Percentiles rank a stretch among this genome's conserved stretches.
These are phyloP conservation scores for Chloris gayana DNA, from an alignment of 176 grass and related monocot genomes.

Conservation along the genomic window DNA sequence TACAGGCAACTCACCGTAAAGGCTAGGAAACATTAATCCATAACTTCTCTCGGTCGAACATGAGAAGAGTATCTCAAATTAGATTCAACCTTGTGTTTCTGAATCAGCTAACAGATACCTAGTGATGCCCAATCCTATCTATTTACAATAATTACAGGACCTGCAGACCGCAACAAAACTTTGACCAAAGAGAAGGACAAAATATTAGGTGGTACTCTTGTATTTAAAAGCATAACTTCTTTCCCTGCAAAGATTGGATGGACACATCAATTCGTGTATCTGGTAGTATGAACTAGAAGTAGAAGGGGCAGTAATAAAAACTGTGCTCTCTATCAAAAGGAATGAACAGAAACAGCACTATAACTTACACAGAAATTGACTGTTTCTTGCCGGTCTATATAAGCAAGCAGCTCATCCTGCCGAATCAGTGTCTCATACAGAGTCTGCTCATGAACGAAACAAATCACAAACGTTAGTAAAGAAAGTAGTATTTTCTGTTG, in stretches of 20 bases:
- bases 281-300: background rate
- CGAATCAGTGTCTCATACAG: constrained; percentile 76
- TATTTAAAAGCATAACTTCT: constrained; percentile 56
- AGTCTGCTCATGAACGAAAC: constrained; percentile 41
- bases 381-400: constrained; percentile 63
- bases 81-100: constrained; percentile 2
- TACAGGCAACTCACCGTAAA: background rate
- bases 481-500: background rate
- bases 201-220: background rate
- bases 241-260: constrained; percentile 46
- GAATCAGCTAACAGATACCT: background rate
- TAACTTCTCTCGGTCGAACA: background rate
- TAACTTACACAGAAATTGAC: constrained; percentile 59
- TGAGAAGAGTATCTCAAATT: background rate
- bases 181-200: background rate
- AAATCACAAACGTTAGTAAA: constrained; percentile 26
- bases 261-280: background rate
- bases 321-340: background rate
- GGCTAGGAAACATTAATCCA: no score
- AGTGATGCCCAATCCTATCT: background rate
- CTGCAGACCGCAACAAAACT: constrained; percentile 11
- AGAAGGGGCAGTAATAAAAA: background rate
- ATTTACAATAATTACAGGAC: constrained; percentile 15
- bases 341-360: constrained; percentile 1
- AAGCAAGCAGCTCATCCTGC: constrained; percentile 86